These are phyloP conservation scores for Schizosaccharomyces osmophilus DNA, from an alignment of 805 yeast genomes.

Conservation along the genomic window DNA sequence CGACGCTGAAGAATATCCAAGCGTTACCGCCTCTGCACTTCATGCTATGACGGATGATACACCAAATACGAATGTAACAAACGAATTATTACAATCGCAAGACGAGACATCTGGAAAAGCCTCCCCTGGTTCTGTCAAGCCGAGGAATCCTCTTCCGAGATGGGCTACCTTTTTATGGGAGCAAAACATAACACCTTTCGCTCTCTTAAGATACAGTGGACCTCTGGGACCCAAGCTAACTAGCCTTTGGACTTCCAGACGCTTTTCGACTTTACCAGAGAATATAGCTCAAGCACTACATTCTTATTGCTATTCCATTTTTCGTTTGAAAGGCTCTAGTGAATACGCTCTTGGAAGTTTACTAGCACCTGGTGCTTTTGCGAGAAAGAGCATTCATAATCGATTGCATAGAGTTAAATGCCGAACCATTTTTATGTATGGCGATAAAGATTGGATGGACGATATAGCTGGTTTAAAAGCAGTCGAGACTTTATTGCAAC, in stretches of 20 bases:
- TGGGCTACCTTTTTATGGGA: constrained; percentile 77
- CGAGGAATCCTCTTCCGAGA: constrained; percentile 29
- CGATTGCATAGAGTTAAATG: constrained; percentile 30
- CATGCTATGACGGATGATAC: constrained; percentile 5
- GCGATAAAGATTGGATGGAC: constrained; percentile 53
- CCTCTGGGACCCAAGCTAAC: constrained; percentile 66
- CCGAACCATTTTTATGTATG: constrained; percentile 64
- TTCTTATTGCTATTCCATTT: constrained; percentile 57
- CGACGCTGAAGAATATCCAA: constrained; percentile 3
- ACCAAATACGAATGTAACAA: constrained; percentile 1
- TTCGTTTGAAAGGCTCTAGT: constrained; percentile 73
- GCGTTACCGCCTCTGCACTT: neutral
- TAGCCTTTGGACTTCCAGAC: constrained; percentile 68
- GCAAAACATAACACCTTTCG: constrained; percentile 62
- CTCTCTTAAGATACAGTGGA: constrained; percentile 51
- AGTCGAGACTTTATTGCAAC: constrained; percentile 7
- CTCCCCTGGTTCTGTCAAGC: constrained; percentile 7
- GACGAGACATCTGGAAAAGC: constrained; percentile 4
- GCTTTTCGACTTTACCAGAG: constrained; percentile 36
- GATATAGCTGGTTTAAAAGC: constrained; percentile 18
- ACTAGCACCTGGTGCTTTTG: constrained; percentile 76
- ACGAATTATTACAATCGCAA: constrained; percentile 5
- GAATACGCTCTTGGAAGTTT: constrained; percentile 72
- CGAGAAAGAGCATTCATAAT: constrained; percentile 43
- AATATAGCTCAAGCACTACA: constrained; percentile 36